Percentiles rank a stretch among this genome's conserved stretches.
phyloP scores from a whole-genome alignment of 2,329 filamentous ascomycete genomes.

The Aschersonia sp. region DNA sequence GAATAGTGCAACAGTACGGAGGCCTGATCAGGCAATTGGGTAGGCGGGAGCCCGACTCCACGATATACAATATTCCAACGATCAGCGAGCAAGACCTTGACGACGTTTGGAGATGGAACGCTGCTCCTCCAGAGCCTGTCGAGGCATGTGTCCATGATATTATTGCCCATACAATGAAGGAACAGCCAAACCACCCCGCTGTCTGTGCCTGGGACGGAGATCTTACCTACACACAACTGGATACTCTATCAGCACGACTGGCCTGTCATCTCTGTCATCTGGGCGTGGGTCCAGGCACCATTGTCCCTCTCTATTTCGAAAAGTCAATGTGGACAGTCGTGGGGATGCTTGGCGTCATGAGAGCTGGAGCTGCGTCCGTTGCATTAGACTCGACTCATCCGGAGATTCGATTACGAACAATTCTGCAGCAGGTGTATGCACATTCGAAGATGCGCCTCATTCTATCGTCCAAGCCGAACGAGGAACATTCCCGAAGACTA shows the following conservation, averaged over 20 bases:
- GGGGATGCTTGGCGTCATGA: constrained; percentile 3
- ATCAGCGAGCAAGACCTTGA: constrained; percentile 2
- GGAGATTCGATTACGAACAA: constrained; percentile 1
- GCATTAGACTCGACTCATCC: constrained; percentile 8
- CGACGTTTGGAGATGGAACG: constrained; percentile 5
- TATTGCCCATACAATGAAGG: neutral
- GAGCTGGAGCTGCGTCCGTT: constrained; percentile 3
- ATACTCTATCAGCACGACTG: constrained; percentile 3
- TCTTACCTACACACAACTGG: constrained; percentile 20
- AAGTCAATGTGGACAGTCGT: constrained; percentile 5
- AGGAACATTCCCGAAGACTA: neutral
- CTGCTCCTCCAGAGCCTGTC: constrained; percentile 1
- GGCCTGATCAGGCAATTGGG: neutral
- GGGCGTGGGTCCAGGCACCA: constrained; percentile 1
- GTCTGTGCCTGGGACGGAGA: constrained; percentile 21
- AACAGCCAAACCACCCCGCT: constrained; percentile 4
- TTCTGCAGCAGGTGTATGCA: constrained; percentile 7
- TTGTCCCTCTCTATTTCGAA: constrained; percentile 3
- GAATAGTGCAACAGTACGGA: neutral
- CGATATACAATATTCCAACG: neutral
- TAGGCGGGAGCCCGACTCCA: neutral
- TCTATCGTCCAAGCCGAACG: constrained; percentile 7
- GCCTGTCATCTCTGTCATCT: constrained; percentile 3
- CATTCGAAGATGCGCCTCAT: constrained; percentile 1
- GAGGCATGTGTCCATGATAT: constrained; percentile 4